phyloP scores from a whole-genome alignment of 352 stramenopile species.

The Thraustochytrium sp. region DNA sequence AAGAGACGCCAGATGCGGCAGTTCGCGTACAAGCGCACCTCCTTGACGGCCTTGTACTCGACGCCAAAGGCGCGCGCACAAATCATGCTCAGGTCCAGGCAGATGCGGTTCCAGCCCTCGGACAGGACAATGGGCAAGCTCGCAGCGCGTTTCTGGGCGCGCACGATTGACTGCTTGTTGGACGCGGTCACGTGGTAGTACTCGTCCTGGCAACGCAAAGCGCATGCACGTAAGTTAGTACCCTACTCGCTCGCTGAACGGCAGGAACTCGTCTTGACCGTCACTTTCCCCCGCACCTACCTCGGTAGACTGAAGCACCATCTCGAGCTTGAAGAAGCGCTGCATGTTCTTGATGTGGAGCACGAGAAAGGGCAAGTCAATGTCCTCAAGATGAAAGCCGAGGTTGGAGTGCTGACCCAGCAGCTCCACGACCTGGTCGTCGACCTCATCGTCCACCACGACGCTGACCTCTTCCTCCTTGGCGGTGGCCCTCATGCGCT shows the following conservation, averaged over 20 bases:
- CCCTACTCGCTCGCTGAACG: neutral
- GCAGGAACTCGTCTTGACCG: no score
- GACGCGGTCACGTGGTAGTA: neutral
- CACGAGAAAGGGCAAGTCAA: conserved; percentile 14
- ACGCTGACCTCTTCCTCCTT: conserved; percentile 34
- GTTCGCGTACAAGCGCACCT: conserved; percentile 10
- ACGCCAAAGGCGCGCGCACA: conserved; percentile 10
- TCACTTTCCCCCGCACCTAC: conserved; percentile 3
- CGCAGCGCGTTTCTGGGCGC: neutral
- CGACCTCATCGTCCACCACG: conserved; percentile 23
- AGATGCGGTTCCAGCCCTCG: conserved; percentile 33
- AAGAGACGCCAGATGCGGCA: conserved; percentile 38
- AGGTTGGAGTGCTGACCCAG: conserved; percentile 17
- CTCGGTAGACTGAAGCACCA: neutral
- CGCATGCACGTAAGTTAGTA: neutral
- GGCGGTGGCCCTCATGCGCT: neutral
- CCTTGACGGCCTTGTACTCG: neutral
- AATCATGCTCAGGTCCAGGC: conserved; percentile 16
- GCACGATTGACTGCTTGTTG: neutral
- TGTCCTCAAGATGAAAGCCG: conserved; percentile 20
- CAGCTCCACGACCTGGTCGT: conserved; percentile 39
- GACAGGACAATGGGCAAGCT: neutral
- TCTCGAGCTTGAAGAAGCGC: neutral
- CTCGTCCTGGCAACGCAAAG: neutral
- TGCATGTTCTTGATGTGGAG: conserved; percentile 32